phyloP scores from a whole-genome alignment of 306 rosid genomes.

The Sicyos baderoa region DNA sequence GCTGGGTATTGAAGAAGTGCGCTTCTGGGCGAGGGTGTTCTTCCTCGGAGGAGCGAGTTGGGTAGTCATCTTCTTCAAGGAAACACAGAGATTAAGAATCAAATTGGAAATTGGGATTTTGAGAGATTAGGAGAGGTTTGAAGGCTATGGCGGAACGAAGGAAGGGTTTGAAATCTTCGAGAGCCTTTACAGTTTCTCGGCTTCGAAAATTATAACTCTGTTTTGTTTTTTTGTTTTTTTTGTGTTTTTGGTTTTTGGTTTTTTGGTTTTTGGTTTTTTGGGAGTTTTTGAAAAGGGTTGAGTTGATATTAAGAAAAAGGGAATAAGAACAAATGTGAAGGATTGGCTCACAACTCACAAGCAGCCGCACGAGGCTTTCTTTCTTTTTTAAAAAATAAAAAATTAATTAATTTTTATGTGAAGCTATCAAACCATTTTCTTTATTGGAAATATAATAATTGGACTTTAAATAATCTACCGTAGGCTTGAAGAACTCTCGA shows the following conservation, averaged over 20 bases:
- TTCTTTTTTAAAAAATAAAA: no score
- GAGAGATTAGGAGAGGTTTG: no score
- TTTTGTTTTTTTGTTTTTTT: neutral
- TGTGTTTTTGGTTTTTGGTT: neutral
- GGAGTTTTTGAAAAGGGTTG: neutral
- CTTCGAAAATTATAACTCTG: neutral
- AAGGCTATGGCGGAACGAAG: neutral
- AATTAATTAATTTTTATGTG: no score
- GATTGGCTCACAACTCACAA: constrained; percentile 2
- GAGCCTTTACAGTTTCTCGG: no score
- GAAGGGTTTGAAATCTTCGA: neutral
- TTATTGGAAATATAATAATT: no score
- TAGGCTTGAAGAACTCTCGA: no score
- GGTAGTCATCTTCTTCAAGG: constrained; percentile 55
- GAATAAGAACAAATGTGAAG: neutral
- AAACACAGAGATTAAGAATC: neutral
- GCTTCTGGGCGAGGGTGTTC: constrained; percentile 36
- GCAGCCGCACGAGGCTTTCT: neutral
- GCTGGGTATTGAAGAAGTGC: constrained; percentile 40
- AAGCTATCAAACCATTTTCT: no score
- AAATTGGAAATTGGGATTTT: no score
- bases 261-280: neutral
- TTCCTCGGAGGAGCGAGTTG: constrained; percentile 44
- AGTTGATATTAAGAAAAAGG: neutral
- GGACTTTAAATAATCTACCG: no score